A percentile compares a stretch with the other conserved stretches of the same genome.
These are phyloP conservation scores for Anastatica hierochuntica DNA, from an alignment of 345 rosid genomes.

Conservation along the genomic window DNA sequence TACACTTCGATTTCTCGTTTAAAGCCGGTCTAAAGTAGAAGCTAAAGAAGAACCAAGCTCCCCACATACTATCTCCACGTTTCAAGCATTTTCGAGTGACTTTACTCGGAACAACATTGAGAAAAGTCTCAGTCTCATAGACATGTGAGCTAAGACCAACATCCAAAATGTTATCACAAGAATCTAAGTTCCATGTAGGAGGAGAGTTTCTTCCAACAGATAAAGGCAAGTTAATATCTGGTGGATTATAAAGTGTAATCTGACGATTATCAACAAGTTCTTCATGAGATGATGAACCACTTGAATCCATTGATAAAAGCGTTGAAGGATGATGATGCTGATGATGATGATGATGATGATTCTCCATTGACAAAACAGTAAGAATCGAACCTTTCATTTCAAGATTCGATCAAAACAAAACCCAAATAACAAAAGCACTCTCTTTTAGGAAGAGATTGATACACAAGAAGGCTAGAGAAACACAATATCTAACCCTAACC, in stretches of 20 bases:
- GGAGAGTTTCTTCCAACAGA: slow-evolving; percentile 49
- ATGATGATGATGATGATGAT: slow-evolving; percentile 56
- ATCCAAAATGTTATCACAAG: slow-evolving; percentile 59
- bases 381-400: slow-evolving; percentile 33
- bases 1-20: slow-evolving; percentile 77
- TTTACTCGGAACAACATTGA: slow-evolving; percentile 42
- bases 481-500: slow-evolving; percentile 30
- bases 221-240: slow-evolving; percentile 88
- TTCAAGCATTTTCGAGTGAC: slow-evolving; percentile 54
- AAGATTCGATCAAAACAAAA: not conserved
- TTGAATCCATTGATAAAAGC: slow-evolving; percentile 87
- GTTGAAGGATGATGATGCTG: slow-evolving; percentile 94
- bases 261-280: slow-evolving; percentile 60
- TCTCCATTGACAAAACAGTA: slow-evolving; percentile 67
- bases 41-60: slow-evolving; percentile 98
- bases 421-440: not conserved
- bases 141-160: slow-evolving; percentile 65
- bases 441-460: not conserved
- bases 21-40: slow-evolving; percentile 81
- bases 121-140: slow-evolving; percentile 56
- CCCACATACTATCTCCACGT: slow-evolving; percentile 88
- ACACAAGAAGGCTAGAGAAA: slow-evolving; percentile 21
- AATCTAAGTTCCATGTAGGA: slow-evolving; percentile 48
- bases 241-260: slow-evolving; percentile 63
- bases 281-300: slow-evolving; percentile 70